Evolutionary conservation across 441 rosid genomes (phyloP), one percentile per base, ranked within the genome.

Genomic region (Breynia disticha): DNA sequence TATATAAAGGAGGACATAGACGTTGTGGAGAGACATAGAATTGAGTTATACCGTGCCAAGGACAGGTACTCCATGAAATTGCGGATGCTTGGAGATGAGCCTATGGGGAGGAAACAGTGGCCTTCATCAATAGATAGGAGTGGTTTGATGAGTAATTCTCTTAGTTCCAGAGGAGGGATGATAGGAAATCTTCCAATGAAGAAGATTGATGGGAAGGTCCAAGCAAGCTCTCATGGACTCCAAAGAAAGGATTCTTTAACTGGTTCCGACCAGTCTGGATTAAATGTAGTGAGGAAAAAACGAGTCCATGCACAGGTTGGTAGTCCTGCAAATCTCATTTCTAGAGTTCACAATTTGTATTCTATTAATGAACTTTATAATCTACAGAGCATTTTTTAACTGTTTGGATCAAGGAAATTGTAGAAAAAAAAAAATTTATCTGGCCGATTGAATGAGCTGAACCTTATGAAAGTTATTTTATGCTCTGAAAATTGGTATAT

Each of bases 221-320:
- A 76, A 72, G 67, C 71, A 58, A 83, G 77, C 75, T 78, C 90
- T 53, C 74, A 79, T 43, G 95, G 87, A 41, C 52, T 79, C 24
- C 90, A 76, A 57, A 87, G 83, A 67, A 89, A 80, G 78, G 95
- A 83, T 72, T 61, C 77, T 51, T 58, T 74, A 59, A 71, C 76
- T 69, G 87, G 86, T 47, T 74, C 90, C 43, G 89, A 94, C 68
- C 97, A 75, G 51, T 85, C 91, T 44, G 73, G 90, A 67, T 67
- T 79, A 28, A 71, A 84, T 49, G 81, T 86, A 55, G 81, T 81
- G 48, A 82, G 87, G 68, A 94, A 89, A 72, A 94, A 82, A 65
- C 94, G 95, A 57, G 83, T 94, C 52, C 95, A 83, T 69, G 68
- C 86, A 49, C 97, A 89, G 97, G 96, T 89, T 62, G 58, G 86